Conservation (phyloP, 2,329 filamentous ascomycete species). For the Neonectria neomacrospora region DNA sequence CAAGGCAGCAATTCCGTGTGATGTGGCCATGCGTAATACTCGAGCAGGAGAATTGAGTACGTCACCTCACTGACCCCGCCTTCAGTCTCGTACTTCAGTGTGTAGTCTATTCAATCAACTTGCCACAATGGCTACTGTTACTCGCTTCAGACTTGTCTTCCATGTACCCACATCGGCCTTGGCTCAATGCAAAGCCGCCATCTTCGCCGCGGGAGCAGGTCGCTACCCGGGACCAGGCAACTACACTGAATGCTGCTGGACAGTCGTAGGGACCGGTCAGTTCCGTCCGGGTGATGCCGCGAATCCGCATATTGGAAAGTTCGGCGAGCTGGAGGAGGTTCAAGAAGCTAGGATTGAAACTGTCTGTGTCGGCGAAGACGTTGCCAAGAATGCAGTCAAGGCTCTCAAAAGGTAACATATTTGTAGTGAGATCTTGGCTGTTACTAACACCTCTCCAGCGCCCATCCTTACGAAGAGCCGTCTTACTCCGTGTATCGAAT, state of each 20-base stretch:
- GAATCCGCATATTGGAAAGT: slow-evolving; percentile 69
- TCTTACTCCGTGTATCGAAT: slow-evolving; percentile 28
- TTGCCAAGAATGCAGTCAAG: slow-evolving; percentile 65
- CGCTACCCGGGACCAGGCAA: slow-evolving; percentile 59
- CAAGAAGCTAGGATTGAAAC: slow-evolving; percentile 72
- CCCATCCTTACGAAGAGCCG: slow-evolving; percentile 35
- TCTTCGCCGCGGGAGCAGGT: slow-evolving; percentile 66
- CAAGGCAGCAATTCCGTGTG: too few relatives aligned
- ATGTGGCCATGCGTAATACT: too few relatives aligned
- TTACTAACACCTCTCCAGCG: slow-evolving; percentile 35
- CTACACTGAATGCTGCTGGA: slow-evolving; percentile 67
- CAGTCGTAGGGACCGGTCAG: slow-evolving; percentile 66
- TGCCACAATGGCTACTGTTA: not conserved
- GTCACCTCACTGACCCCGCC: not conserved
- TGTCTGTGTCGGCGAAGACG: slow-evolving; percentile 68
- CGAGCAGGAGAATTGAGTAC: too few relatives aligned
- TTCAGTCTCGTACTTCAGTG: not conserved
- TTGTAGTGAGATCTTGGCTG: slow-evolving; percentile 1
- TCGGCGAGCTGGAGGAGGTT: slow-evolving; percentile 66
- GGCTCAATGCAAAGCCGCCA: slow-evolving; percentile 60
- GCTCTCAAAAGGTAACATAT: slow-evolving; percentile 70
- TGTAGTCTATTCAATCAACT: not conserved
- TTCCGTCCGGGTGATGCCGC: slow-evolving; percentile 71
- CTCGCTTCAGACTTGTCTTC: slow-evolving; percentile 57
- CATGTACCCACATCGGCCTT: slow-evolving; percentile 57